Evolutionary conservation across 1,139 yeast genomes (phyloP), one percentile per base, ranked within the genome.

Genomic region (Saccharomyces hybrid): DNA sequence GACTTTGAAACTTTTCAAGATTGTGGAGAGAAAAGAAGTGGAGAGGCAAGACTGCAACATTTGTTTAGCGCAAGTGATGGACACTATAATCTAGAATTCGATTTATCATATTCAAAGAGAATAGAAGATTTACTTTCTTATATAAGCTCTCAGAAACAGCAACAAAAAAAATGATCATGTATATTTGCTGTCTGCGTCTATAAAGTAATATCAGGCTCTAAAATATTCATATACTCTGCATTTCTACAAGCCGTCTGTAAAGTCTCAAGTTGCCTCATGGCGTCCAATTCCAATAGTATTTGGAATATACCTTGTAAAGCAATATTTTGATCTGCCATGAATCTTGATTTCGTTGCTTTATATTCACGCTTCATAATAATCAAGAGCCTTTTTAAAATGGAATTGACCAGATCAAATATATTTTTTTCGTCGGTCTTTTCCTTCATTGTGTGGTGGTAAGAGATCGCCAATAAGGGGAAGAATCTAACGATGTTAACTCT

Each of bases 301-400:
- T 57, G 60, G 8, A 58, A 57, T 23, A 67, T 52, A 11, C 61
- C 55, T 46, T 63, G 62, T 26, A 62, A 48, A 3, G 59, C 47
- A 7, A 53, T 48, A 32, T 50, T 53, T 47, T 59, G 57, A 8
- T 60, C 14, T 8, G 32, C 14, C 3, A 57, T 52, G 25, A 49
- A 32, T 19, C 38, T 51, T 46, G 32, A 29, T 19, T 48, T 34
- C 9, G 23, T 50, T 11, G 34, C 42, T 3, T 6, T 49, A 9
- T 52, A 23, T 28, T 57, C 59, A 23, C 57, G 47, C 41, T 54
- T 53, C 14, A 57, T 52, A 8, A 60, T 49, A 3, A 48, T 49
- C 34, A 58, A 49, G 13, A 65, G 55, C 14, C 62, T 57, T 27
- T 55, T 50, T 23, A 63, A 54, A 5, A 64, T 46, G 2, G 51